phyloP scores from a whole-genome alignment of 495 filamentous ascomycete species.

The Podospora conica region DNA sequence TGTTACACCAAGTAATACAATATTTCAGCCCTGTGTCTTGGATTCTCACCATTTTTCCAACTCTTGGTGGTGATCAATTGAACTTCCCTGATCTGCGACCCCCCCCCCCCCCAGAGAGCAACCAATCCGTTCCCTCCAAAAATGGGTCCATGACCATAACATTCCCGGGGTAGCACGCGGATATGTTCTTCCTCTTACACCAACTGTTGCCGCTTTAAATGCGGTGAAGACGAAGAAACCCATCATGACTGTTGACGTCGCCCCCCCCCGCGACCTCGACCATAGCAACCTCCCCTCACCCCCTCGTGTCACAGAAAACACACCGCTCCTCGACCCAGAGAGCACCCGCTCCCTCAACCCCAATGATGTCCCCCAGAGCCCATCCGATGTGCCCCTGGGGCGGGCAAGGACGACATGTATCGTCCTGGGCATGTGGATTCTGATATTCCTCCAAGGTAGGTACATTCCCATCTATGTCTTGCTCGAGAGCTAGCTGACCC shows the following conservation, averaged over 20 bases:
- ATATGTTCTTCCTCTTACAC: not conserved
- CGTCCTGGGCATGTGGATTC: slow-evolving; percentile 36
- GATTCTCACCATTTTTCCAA: no score
- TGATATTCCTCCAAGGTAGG: slow-evolving; percentile 44
- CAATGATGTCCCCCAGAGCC: slow-evolving; percentile 9
- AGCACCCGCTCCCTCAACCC: slow-evolving; percentile 17
- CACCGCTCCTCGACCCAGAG: slow-evolving; percentile 35
- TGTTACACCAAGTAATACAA: not conserved
- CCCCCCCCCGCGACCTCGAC: not conserved
- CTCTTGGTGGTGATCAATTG: not conserved
- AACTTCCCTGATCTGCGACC: not conserved
- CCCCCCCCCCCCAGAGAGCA: not conserved
- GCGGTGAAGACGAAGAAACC: not conserved
- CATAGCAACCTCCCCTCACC: slow-evolving; percentile 8
- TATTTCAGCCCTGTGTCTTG: not conserved
- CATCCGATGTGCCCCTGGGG: slow-evolving; percentile 7
- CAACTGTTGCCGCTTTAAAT: not conserved
- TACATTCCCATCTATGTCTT: not conserved
- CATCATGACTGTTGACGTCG: not conserved
- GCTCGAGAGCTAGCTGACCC: not conserved
- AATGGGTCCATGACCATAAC: not conserved
- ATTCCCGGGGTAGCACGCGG: not conserved
- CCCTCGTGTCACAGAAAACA: slow-evolving; percentile 28
- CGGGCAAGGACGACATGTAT: slow-evolving; percentile 24
- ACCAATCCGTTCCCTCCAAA: not conserved